Conservation (phyloP, 257 asterid species). For the Anisodus acutangulus region DNA sequence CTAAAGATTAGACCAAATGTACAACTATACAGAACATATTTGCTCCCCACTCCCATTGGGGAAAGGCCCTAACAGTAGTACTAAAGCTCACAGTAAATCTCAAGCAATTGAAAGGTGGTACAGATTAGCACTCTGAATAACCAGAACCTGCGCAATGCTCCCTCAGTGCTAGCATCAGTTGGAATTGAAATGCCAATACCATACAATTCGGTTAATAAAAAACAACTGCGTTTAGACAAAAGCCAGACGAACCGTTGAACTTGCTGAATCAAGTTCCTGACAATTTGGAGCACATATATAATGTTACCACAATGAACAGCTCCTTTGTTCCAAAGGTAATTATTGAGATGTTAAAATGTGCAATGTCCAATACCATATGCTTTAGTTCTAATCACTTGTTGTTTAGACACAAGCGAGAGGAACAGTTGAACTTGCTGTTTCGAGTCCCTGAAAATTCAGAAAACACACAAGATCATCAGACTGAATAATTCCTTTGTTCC, state of each 20-base stretch:
- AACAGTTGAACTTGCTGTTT: constrained; percentile 25
- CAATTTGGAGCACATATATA: no score
- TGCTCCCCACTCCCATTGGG: not conserved
- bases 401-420: constrained; percentile 14
- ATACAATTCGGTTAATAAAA: not conserved
- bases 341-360: no score
- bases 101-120: constrained; percentile 6
- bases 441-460: constrained; percentile 24
- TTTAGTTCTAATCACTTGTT: not conserved
- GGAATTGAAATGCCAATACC: not conserved
- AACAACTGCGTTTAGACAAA: no score
- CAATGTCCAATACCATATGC: no score
- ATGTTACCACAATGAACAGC: no score
- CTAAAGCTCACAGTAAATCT: constrained; percentile 6
- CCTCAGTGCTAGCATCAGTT: not conserved
- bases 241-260: no score
- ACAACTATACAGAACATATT: not conserved
- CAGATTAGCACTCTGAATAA: not conserved
- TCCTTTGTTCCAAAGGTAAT: no score
- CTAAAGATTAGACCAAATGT: constrained; percentile 15
- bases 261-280: no score
- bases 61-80: not conserved
- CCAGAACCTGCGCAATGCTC: not conserved
- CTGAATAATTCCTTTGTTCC: not conserved
- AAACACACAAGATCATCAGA: not conserved